Base-by-base conservation (phyloP, 208 protist species). In the Trypanosoma scelopori region DNA sequence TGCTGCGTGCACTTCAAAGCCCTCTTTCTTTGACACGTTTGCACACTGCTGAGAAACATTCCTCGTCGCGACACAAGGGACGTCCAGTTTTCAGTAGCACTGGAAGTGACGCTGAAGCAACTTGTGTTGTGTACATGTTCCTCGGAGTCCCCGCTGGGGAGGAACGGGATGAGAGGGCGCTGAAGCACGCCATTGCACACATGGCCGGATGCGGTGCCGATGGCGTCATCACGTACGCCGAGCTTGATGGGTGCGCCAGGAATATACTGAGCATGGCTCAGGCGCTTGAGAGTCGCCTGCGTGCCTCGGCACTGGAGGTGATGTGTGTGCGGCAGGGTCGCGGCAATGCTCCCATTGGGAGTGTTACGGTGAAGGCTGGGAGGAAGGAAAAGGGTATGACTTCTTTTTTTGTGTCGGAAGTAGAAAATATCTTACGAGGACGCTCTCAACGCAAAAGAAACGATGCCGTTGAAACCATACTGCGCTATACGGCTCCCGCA, bases 221-320 rank as follows among this genome's bases (percentile, higher is more conserved):
- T 0, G 25, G 16, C 23, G 20, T 4, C 25, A 55, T 11, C 41
- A 37, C 20, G 4, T 58, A 67, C 37, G 35, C 35, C 39, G 35
- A 20, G 1, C 41, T 63, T 46, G 55, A 70, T n/a, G 48, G 63
- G n/a, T 55, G 42, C 32, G 47, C 39, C 25, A 70, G 45, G 37
- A 55, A 55, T 27, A 55, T 35, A 5, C n/a, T 30, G 9, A 47
- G 45, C n/a, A 41, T 22, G 9, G 51, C 62, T 20, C 65, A 63
- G 35, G n/a, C 1, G 45, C 65, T 70, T 23, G 55, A 63, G 22
- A 15, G 15, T 3, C 45, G 23, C 12, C 45, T 70, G 27, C 65
- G 65, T 46, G 65, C 65, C 0, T 22, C 7, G 9, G 41, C 45
- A 28, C 1, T 50, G 20, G 32, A 43, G 35, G 43, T 49, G 16